Evolutionary conservation across 345 rosid species (phyloP), one percentile per base, ranked within the genome.

Genomic region (Microthlaspi erraticum): DNA sequence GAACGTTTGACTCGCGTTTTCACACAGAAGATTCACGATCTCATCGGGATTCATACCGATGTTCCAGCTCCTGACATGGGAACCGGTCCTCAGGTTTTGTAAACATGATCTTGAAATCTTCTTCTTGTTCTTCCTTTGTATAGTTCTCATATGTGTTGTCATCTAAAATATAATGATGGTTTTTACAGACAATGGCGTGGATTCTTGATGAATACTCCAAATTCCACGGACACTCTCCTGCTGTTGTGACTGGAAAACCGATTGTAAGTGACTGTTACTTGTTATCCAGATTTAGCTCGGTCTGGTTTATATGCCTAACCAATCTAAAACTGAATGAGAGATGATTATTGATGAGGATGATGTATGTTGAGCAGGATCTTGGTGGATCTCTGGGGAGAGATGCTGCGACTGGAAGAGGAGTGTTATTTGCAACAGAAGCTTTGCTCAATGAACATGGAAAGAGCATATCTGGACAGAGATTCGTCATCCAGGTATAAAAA

Each of bases 11-110:
- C 97, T 16, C 67, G 98, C 18, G 99, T 94, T 36, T 94, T 94
- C 87, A 91, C 98, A 29, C 99, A 91, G 60, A 94, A 91, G 81
- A 91, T 94, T 2, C 97, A 94, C 29, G 97, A 91, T 77, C 85
- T 94, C 26, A 85, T 94, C 3, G 99, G 99, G 45, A 80, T 87
- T 46, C 96, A 89, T 73, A 79, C 91, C 3, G 96, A 94, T 79
- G 99, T 94, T 73, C 99, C 99, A 1, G 99, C 99, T 52, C 99
- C 98, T 7, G 97, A 94, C 67, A 94, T 94, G 99, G 99, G 97
- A 57, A 94, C 97, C 2, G 89, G 91, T 68, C 88, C 99, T 20
- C 99, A 91, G 96, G 97, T 93, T 73, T 38, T 13, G 18, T 26
- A 46, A 31, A 19, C 48, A 56, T 54, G 31, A 13, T 29, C 65